Evolutionary conservation across 2,329 filamentous ascomycete species (phyloP), one percentile per base, ranked within the genome.

Genomic region (Amauroascus verrucosus): DNA sequence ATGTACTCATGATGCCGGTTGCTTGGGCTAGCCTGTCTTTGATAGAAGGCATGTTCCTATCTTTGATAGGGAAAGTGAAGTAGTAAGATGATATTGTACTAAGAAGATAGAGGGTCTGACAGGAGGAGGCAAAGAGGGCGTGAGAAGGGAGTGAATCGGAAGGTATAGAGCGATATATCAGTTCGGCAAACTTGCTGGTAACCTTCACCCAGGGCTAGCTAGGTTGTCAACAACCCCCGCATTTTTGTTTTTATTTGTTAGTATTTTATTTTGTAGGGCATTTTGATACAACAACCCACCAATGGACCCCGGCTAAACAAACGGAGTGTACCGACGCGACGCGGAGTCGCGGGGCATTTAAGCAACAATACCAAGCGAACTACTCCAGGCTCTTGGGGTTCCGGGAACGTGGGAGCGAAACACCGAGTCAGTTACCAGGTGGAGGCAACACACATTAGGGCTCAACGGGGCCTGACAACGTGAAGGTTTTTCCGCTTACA

Each of bases 21-120:
- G 49, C 30, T 33, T 60, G 58, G 16, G 56, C 51, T 24, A 58
- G 13, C 53, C 55, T 54, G 14, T 53, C 43, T 33, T 37, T 32
- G 20, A 50, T 46, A 5, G 56, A 48, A 18, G 57, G 48, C 57
- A 59, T 48, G 14, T 9, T 37, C 13, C 26, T 14, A 24, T n/a
- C 2, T 26, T n/a, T 37, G 26, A 37, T 24, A 35, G 6, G 30
- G 6, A 8, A 22, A 24, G 11, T 11, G 14, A 26, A 2, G 3
- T 24, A n/a, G 7, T 14, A 35, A 48, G 26, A 16, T 16, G 28
- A 32, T 46, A 6, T 8, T 20, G 4, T 2, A 33, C 18, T 6
- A 26, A 14, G 26, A 16, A 26, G 2, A 24, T 18, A 20, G 7
- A 20, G 14, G 37, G 11, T 35, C 6, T 35, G 26, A 5, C 26